A percentile compares a stretch with the other conserved stretches of the same genome.
Conservation (phyloP, 1,284 basidiomycete genomes). For the Hymenochaete sp. region DNA sequence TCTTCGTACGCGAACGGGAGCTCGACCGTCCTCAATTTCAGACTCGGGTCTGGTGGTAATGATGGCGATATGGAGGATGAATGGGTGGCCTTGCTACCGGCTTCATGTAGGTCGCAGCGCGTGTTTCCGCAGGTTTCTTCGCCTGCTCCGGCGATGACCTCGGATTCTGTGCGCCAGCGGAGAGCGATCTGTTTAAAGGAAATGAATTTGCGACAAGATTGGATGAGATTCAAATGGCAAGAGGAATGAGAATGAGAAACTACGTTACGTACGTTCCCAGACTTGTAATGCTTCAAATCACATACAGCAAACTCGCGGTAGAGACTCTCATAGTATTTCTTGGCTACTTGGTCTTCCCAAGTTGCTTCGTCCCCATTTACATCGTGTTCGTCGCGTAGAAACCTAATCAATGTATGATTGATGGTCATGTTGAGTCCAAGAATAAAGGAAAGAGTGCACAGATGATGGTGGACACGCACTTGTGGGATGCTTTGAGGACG, state of each 20-base stretch:
- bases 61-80: constrained; percentile 4
- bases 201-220: not conserved
- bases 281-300: constrained; percentile 91
- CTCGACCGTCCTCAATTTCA: constrained; percentile 61
- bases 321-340: constrained; percentile 78
- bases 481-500: constrained; percentile 55
- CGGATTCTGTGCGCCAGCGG: constrained; percentile 84
- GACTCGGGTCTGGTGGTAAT: constrained; percentile 19
- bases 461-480: constrained; percentile 28
- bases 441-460: not conserved
- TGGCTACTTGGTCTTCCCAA: constrained; percentile 77
- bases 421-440: not conserved
- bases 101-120: constrained; percentile 63
- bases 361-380: constrained; percentile 19
- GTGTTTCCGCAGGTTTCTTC: constrained; percentile 83
- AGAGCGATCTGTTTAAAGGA: constrained; percentile 57
- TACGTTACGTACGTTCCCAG: constrained; percentile 56
- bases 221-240: not conserved
- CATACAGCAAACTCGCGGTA: constrained; percentile 90
- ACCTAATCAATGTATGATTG: too few relatives aligned
- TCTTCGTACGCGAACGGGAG: constrained; percentile 85
- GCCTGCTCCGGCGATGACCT: constrained; percentile 77
- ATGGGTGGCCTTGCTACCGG: constrained; percentile 18
- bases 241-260: constrained; percentile 16
- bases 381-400: constrained; percentile 63